A percentile compares a stretch with the other conserved stretches of the same genome.
Evolutionary conservation across 371 early-diverging fungal species (phyloP).

Genomic region (Zychaea mexicana): DNA sequence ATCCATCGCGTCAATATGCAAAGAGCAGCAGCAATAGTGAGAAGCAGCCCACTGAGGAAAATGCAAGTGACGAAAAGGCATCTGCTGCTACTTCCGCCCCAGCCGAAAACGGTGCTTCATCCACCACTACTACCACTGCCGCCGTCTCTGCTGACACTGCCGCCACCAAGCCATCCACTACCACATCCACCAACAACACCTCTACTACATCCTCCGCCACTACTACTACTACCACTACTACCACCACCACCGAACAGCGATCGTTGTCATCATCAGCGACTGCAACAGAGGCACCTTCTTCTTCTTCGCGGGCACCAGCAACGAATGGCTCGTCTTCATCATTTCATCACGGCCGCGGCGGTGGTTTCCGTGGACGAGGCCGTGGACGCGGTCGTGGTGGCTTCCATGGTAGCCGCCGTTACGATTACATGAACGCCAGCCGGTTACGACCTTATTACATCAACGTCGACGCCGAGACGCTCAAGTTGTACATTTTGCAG

Average conservation of each 20-base stretch:
- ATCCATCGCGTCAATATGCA: constrained; percentile 12
- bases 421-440: constrained; percentile 25
- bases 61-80: constrained; percentile 2
- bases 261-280: constrained; percentile 3
- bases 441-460: constrained; percentile 46
- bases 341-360: constrained; percentile 21
- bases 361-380: constrained; percentile 39
- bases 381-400: constrained; percentile 31
- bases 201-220: constrained; percentile 7
- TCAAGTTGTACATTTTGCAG: constrained; percentile 60
- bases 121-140: constrained; percentile 5
- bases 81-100: background rate
- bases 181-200: background rate
- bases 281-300: background rate
- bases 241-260: constrained; percentile 6
- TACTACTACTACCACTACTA: background rate
- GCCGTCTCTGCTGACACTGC: background rate
- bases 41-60: constrained; percentile 6
- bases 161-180: background rate
- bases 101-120: background rate
- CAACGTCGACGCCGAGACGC: constrained; percentile 52
- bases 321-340: constrained; percentile 9
- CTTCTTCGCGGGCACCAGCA: background rate
- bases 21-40: constrained; percentile 8
- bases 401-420: constrained; percentile 27